Base-by-base conservation (phyloP, 73 alveolate species). In the Paramecium bursaria region DNA sequence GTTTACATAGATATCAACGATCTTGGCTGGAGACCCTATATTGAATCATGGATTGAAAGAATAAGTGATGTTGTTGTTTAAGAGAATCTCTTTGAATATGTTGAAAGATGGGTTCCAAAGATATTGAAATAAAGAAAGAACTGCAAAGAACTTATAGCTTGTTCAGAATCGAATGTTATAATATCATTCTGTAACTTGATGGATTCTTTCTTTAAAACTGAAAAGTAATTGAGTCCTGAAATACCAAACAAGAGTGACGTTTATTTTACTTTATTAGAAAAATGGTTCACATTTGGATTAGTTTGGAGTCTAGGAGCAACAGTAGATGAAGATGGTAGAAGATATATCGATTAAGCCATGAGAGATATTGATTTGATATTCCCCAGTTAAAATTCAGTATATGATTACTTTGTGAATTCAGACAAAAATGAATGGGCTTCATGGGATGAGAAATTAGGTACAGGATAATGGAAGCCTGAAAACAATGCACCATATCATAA, bases 371-470 rank as follows among this genome's bases (percentile, higher is more conserved):
- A 94, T 61, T 67, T 93, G 7, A 91, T 94, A 57, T 94, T 94
- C 92, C 98, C 98, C 9, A 93, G 89, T 46, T 85, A 90, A 26
- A 93, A 96, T 50, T 85, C 97, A 29, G 95, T 97, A 10, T 97
- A 93, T 87, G 99, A 97, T 48, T 96, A 94, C 96, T 95, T 86
- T 82, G 93, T 97, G 30, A 94, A 92, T 74, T 88, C 90, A 17
- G 99, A 97, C 75, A 97, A 95, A 90, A 97, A 95, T 87, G 99
- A 97, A 73, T 97, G 99, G 99, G 98, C 96, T 48, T 93, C 98
- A 50, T 97, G 99, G 99, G 98, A 94, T 74, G 99, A 97, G 50
- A 95, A 91, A 86, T 89, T 97, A 75, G 92, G 91, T 15, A 95
- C 93, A 39, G 92, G 93, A 46, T 91, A 95, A 92, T 89, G 90